phyloP scores from a whole-genome alignment of 495 filamentous ascomycete species.

The Cercophora samala region DNA sequence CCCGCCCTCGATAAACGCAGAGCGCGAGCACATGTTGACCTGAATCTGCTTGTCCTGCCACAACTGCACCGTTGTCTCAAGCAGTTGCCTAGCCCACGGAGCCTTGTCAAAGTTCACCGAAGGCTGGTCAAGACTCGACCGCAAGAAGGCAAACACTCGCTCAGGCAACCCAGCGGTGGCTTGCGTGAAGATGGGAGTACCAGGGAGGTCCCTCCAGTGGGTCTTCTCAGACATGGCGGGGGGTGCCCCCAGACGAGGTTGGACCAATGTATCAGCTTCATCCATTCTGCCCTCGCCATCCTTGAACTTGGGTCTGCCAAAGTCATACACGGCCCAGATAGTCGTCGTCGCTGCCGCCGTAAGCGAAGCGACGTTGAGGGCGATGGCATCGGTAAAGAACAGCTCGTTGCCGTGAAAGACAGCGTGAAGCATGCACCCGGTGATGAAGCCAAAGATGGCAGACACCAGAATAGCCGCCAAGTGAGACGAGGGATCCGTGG shows the following conservation, averaged over 20 bases:
- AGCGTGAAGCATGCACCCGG: slow-evolving; percentile 22
- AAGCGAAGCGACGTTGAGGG: slow-evolving; percentile 18
- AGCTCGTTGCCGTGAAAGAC: slow-evolving; percentile 1
- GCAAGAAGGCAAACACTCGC: slow-evolving; percentile 9
- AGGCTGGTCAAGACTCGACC: slow-evolving; percentile 4
- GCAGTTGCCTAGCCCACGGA: slow-evolving; percentile 7
- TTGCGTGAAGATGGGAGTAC: neutral
- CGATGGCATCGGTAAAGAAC: slow-evolving; percentile 23
- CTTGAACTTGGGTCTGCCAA: neutral
- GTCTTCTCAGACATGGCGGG: neutral
- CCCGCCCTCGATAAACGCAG: slow-evolving; percentile 13
- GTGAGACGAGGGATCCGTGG: slow-evolving; percentile 23
- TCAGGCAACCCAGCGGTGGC: neutral
- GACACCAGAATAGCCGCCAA: slow-evolving; percentile 24
- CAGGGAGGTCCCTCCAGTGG: slow-evolving; percentile 6
- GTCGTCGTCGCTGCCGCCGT: slow-evolving; percentile 21
- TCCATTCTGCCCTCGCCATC: neutral
- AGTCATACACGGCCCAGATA: slow-evolving; percentile 23
- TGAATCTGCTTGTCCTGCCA: slow-evolving; percentile 15
- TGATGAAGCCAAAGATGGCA: slow-evolving; percentile 24
- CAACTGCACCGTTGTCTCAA: slow-evolving; percentile 15
- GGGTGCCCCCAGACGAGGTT: neutral
- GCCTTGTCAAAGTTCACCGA: neutral
- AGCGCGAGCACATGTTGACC: slow-evolving; percentile 10
- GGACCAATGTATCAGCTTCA: slow-evolving; percentile 7